phyloP scores from a whole-genome alignment of 495 filamentous ascomycete genomes.

The Neurospora sp. region DNA sequence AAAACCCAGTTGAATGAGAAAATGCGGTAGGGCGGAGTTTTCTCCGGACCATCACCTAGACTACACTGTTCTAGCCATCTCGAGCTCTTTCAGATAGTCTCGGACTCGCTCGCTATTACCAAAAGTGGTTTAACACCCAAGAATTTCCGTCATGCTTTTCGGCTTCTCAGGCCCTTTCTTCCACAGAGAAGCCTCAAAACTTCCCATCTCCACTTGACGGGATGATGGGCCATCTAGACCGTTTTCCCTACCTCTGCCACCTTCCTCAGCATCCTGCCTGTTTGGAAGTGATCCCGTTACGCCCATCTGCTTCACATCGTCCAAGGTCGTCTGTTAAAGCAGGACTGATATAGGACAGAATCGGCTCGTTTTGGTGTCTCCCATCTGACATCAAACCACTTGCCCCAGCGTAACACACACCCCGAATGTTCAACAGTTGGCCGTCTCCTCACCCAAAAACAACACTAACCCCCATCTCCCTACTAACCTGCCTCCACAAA shows the following conservation, averaged over 20 bases:
- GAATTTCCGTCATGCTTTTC: not conserved
- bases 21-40: not conserved
- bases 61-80: not conserved
- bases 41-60: not conserved
- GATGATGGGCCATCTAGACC: not conserved
- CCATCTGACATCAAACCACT: not conserved
- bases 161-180: not conserved
- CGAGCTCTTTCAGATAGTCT: not conserved
- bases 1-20: too few species aligned
- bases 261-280: not conserved
- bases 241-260: not conserved
- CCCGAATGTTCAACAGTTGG: not conserved
- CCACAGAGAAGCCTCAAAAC: not conserved
- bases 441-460: slow-evolving; percentile 9
- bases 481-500: slow-evolving; percentile 8
- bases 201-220: not conserved
- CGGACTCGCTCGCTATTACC: not conserved
- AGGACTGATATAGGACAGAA: not conserved
- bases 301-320: not conserved
- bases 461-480: slow-evolving; percentile 14
- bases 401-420: not conserved
- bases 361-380: not conserved
- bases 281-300: not conserved
- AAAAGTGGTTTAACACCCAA: not conserved
- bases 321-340: not conserved